phyloP scores from a whole-genome alignment of 2,329 filamentous ascomycete genomes.

The Colletotrichum endophyticum region DNA sequence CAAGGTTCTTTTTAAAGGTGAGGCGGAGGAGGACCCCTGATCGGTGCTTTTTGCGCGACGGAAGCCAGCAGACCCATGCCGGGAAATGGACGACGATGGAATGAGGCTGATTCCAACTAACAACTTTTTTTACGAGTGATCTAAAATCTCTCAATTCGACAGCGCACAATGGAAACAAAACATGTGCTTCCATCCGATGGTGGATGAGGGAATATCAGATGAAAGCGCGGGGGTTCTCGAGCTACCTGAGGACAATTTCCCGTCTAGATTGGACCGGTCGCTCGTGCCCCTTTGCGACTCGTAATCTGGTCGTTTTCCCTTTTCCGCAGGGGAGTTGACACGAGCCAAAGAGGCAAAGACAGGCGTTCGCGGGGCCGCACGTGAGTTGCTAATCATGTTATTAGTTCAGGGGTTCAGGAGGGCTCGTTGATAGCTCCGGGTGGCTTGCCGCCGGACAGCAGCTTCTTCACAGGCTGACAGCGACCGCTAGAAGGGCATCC shows the following conservation, averaged over 20 bases:
- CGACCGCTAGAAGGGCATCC: not conserved
- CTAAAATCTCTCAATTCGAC: not conserved
- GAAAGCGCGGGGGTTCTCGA: not conserved
- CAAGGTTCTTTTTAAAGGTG: not conserved
- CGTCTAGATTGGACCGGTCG: not conserved
- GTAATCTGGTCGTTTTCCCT: not conserved
- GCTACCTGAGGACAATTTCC: constrained; percentile 19
- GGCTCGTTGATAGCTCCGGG: not conserved
- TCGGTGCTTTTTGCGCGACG: not conserved
- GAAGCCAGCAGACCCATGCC: not conserved
- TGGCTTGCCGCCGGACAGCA: not conserved
- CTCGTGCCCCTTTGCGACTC: constrained; percentile 14
- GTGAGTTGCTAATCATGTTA: not conserved
- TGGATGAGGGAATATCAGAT: not conserved
- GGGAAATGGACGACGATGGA: not conserved
- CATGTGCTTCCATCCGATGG: not conserved
- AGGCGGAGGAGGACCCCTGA: not conserved
- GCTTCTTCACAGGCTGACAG: not conserved
- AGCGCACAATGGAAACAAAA: not conserved
- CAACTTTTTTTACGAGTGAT: not conserved
- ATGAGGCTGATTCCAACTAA: not conserved
- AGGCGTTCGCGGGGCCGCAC: not conserved
- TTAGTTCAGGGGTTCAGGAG: constrained; percentile 10
- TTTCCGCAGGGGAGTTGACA: not conserved
- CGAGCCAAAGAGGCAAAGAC: not conserved